Conservation (phyloP, 2,329 filamentous ascomycete species). For the Blumeriella jaapii region DNA sequence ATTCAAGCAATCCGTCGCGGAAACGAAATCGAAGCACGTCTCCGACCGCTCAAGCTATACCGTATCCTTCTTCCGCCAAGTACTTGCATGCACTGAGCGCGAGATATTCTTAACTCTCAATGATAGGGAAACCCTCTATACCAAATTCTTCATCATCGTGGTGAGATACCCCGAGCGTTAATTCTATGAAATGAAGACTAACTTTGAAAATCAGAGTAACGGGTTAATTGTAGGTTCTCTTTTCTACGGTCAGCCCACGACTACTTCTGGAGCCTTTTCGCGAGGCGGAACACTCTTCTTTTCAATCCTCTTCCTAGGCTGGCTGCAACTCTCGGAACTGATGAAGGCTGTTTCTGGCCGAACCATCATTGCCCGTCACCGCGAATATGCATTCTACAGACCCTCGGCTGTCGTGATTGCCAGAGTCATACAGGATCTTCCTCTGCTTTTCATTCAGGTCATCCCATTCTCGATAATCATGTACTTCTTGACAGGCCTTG, state of each 20-base stretch:
- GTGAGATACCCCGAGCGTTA: no score
- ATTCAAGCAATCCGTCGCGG: constrained; percentile 45
- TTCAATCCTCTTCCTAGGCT: constrained; percentile 53
- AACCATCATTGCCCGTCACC: constrained; percentile 55
- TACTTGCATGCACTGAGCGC: constrained; percentile 54
- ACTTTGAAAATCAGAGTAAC: no score
- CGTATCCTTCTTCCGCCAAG: constrained; percentile 61
- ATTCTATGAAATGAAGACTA: no score
- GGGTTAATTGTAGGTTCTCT: constrained; percentile 66
- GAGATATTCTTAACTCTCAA: constrained; percentile 72
- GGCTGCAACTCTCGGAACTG: constrained; percentile 67
- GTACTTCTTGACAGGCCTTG: constrained; percentile 53
- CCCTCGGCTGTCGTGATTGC: constrained; percentile 54
- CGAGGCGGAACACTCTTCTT: constrained; percentile 55
- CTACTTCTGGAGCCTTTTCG: constrained; percentile 50
- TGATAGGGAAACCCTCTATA: constrained; percentile 63
- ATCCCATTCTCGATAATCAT: constrained; percentile 49
- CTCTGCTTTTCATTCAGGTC: constrained; percentile 45
- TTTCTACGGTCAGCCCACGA: constrained; percentile 56
- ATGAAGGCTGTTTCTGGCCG: constrained; percentile 67
- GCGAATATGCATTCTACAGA: constrained; percentile 59
- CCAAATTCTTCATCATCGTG: constrained; percentile 70
- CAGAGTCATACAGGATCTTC: constrained; percentile 52
- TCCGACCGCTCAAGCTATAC: constrained; percentile 64
- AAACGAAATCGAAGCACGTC: constrained; percentile 56